Base-by-base conservation (phyloP, 805 yeast species). In the Grigorovia transvaalensis region DNA sequence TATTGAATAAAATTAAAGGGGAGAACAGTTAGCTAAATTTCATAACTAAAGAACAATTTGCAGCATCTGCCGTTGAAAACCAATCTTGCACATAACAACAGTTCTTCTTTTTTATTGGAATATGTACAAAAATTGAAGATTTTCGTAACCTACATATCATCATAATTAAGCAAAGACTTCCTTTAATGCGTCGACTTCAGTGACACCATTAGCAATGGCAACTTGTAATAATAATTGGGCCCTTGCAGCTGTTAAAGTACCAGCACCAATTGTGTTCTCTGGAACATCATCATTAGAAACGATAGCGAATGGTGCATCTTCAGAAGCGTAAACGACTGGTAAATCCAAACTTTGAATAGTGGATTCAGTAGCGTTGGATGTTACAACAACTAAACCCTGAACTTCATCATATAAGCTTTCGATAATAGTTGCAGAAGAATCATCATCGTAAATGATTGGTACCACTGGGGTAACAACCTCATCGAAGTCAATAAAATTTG, bases 221-320 rank as follows among this genome's bases (percentile, higher is more conserved):
- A 67, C 57, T 17, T 65, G 51, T 48, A 64, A 55, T 50, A 67
- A 56, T 41, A 67, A 49, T 54, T 66, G 68, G 41, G 69, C 66
- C 56, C 66, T 60, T 23, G 56, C 50, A 47, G 70, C 69, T 44
- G 66, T 57, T 51, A 67, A 53, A 53, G 56, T 56, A 50, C 69
- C 69, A 44, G 64, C 70, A 29, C 63, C 64, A 49, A 65, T 56
- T 15, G 68, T 58, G 33, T 59, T 58, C 1, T 35, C 46, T 52
- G 69, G 69, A 38, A 63, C 57, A 33, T 58, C 62, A 17, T 50
- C 57, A 8, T 47, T 43, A 13, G 52, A 49, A 15, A 62, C 57
- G 45, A 52, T 51, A 47, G 50, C 53, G 46, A 61, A 50, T 45
- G 54, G 57, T 33, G 59, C 50, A 29, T 54, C 53, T 35, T 56